Evolutionary conservation across 176 grass and related monocot genomes (phyloP), one percentile per base, ranked within the genome.

Genomic region (Cenchrus purpureus): DNA sequence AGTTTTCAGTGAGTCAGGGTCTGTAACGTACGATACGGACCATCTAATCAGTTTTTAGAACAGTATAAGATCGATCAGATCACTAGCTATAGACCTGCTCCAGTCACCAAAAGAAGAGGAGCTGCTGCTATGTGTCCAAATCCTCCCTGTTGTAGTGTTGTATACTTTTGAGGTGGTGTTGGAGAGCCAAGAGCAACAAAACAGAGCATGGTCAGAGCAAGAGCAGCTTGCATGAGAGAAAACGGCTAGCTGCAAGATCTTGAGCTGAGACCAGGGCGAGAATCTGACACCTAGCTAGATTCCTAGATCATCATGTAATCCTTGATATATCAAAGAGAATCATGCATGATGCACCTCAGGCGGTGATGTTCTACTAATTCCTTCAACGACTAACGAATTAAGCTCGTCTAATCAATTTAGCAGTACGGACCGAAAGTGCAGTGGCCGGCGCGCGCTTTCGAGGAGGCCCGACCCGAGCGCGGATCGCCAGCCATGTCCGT

Each of bases 31-130:
- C 4, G 5, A 16, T 40, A 60, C 56, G 55, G 52, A 40, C 28
- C 58, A 9, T 71, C 53, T 62, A 75, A 59, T 43, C 82, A 22
- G 15, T 43, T n/a, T 59, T 37, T 11, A 17, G 56, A 19, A 50
- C 60, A 44, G 20, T 40, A 58, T 68, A 65, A 72, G 48, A 32
- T 49, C 49, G 49, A 58, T 68, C 73, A 72, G 48, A 32, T 49
- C 49, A 72, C 25, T 53, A 31, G 61, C 22, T 64, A 62, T 62
- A 64, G 8, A 57, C 22, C 71, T 62, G 54, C 45, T 44, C 46
- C 4, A 20, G 19, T 65, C 68, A 76, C 42, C 79, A 84, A 65
- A 22, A 77, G 25, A 22, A 77, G 25, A 80, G 55, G 51, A 74
- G 28, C 16, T 40, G 19, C 1, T 31, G 37, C 37, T 40, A 40